phyloP scores from a whole-genome alignment of 148 eudicot genomes.

The Tetragonia tetragonoides region DNA sequence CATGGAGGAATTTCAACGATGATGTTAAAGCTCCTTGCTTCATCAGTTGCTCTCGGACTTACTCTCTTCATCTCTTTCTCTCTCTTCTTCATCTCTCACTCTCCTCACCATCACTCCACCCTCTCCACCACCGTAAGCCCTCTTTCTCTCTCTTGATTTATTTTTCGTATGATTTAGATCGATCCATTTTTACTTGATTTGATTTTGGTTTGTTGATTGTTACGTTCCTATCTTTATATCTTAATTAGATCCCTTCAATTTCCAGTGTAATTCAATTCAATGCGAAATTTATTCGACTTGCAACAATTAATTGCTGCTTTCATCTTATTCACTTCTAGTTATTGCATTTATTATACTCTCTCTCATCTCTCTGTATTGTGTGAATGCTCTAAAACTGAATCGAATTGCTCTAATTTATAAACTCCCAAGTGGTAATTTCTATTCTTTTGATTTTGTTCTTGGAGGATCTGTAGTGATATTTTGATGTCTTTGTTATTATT shows the following conservation, averaged over 20 bases:
- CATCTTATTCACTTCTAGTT: not conserved
- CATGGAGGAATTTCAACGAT: constrained; percentile 22
- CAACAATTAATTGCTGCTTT: not conserved
- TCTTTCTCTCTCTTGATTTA: not conserved
- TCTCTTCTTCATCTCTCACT: constrained; percentile 23
- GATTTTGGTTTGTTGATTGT: not conserved
- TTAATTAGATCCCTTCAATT: not conserved
- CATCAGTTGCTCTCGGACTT: constrained; percentile 25
- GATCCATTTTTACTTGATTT: not conserved
- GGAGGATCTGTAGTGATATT: not conserved
- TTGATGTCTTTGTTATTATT: not conserved
- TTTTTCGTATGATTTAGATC: not conserved
- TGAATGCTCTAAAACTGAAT: too few species aligned
- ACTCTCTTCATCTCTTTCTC: constrained; percentile 33
- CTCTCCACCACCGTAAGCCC: constrained; percentile 1
- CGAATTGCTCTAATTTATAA: too few species aligned
- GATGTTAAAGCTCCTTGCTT: constrained; percentile 30
- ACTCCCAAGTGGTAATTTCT: too few species aligned
- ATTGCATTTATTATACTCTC: too few species aligned
- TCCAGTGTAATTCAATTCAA: not conserved
- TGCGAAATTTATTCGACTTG: not conserved
- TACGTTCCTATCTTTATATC: too few species aligned
- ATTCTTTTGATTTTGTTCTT: too few species aligned
- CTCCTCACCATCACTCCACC: constrained; percentile 1
- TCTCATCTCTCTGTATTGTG: too few species aligned